These are phyloP conservation scores for Pseudocercospora vitis DNA, from an alignment of 2,329 filamentous ascomycete species.

Conservation along the genomic window DNA sequence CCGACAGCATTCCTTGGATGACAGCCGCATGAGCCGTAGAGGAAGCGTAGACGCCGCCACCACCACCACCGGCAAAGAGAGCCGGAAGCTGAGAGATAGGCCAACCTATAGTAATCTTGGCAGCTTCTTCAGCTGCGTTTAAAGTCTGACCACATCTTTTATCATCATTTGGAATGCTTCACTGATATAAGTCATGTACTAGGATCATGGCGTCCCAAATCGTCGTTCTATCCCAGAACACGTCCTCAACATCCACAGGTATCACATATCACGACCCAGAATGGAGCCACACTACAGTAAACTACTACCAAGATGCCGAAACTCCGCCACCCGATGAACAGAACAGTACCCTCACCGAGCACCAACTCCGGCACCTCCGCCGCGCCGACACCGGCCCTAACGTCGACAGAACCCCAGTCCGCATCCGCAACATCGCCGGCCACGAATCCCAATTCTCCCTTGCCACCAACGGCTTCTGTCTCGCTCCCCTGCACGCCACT, in stretches of 20 bases:
- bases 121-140: background rate
- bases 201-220: background rate
- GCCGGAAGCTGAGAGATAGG: background rate
- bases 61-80: background rate
- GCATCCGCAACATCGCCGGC: conserved; percentile 23
- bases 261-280: conserved; percentile 8
- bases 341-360: conserved; percentile 18
- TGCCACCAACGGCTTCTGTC: conserved; percentile 19
- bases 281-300: conserved; percentile 18
- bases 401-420: conserved; percentile 13
- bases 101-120: conserved; percentile 1
- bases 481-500: conserved; percentile 10
- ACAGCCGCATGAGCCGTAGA: too few relatives aligned
- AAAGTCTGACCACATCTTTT: background rate
- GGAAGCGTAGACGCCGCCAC: too few relatives aligned
- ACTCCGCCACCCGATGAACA: conserved; percentile 5
- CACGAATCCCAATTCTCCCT: conserved; percentile 15
- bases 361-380: conserved; percentile 16
- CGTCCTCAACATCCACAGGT: background rate
- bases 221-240: background rate
- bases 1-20: too few relatives aligned
- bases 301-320: conserved; percentile 21
- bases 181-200: too few relatives aligned
- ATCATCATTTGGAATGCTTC: too few relatives aligned
- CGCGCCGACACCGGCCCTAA: conserved; percentile 21